Base-by-base conservation (phyloP, 257 asterid genomes). In the Solanum sejunctum region DNA sequence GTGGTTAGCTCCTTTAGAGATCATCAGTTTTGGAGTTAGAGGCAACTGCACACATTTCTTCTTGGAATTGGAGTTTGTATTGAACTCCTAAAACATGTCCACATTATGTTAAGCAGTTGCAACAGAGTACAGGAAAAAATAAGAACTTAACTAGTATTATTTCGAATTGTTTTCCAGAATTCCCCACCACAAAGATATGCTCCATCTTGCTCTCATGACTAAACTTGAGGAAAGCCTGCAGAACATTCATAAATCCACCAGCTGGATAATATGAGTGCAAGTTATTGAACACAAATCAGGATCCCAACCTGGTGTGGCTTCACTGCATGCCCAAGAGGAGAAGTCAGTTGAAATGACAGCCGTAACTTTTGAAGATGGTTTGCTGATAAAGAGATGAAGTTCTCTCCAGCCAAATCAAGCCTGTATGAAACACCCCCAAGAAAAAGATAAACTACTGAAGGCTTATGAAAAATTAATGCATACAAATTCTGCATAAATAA, bases 311-410 rank as follows among this genome's bases (percentile, higher is more conserved):
- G 99, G 90, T 95, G 97, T 77, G 99, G 98, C 85, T 88, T 91
- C 88, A 95, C 95, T 80, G 93, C 92, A 64, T 90, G 88, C 88
- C 97, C 96, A 80, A 88, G 89, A 83, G 99, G 93, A 89, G 98
- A 92, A 79, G 85, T 88, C 89, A 96, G 90, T 86, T 88, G 91
- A 89, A 93, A 96, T 67, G 94, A 90, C 88, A 96, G 84, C 79
- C 87, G 89, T 87, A 96, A 87, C 92, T 95, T 95, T 93, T 96
- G 99, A 82, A 96, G 98, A 86, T 96, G 99, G 90, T 95, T 96
- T 84, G 99, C 99, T 85, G 93, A 93, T 88, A 96, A 86, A 82
- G 96, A 83, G 87, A 93, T 86, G 66, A 73, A 84, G 82, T 89
- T 92, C 56, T 90, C 87, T 32, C 93, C 93, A 32, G 92, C 90